Evolutionary conservation across 148 eudicot species (phyloP).

Genomic region (Cornus florida): DNA sequence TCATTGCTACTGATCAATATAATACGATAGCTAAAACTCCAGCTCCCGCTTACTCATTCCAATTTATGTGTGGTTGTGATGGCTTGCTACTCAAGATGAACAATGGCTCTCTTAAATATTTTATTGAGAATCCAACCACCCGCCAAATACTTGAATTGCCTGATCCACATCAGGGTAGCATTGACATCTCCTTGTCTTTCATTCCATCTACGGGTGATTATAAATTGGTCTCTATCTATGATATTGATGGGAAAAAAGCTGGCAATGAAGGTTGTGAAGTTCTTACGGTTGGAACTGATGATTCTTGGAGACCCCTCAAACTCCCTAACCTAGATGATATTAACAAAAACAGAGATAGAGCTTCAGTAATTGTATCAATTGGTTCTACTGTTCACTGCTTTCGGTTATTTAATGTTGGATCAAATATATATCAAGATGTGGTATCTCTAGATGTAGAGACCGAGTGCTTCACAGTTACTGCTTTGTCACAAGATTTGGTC

Average conservation of each 20-base stretch:
- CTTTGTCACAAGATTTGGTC: neutral
- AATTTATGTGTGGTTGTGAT: neutral
- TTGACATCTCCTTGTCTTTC: neutral
- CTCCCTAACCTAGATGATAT: neutral
- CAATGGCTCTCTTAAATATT: neutral
- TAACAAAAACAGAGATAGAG: neutral
- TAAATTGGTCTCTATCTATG: neutral
- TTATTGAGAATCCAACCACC: conserved; percentile 15
- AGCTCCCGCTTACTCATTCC: neutral
- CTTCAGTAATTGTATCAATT: neutral
- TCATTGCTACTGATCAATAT: neutral
- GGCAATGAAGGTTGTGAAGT: neutral
- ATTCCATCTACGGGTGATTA: conserved; percentile 1
- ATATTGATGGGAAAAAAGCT: neutral
- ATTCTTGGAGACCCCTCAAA: conserved; percentile 6
- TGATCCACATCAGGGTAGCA: neutral
- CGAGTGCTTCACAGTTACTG: conserved; percentile 1
- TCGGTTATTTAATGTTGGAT: neutral
- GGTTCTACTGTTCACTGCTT: neutral
- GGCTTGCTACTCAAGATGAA: conserved; percentile 3
- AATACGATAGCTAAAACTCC: neutral
- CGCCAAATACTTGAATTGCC: conserved; percentile 16
- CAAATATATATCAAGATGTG: neutral
- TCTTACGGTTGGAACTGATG: conserved; percentile 2
- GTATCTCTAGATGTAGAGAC: conserved; percentile 12